phyloP scores from a whole-genome alignment of 2,329 filamentous ascomycete genomes.

The Epicoccum sorghinum region DNA sequence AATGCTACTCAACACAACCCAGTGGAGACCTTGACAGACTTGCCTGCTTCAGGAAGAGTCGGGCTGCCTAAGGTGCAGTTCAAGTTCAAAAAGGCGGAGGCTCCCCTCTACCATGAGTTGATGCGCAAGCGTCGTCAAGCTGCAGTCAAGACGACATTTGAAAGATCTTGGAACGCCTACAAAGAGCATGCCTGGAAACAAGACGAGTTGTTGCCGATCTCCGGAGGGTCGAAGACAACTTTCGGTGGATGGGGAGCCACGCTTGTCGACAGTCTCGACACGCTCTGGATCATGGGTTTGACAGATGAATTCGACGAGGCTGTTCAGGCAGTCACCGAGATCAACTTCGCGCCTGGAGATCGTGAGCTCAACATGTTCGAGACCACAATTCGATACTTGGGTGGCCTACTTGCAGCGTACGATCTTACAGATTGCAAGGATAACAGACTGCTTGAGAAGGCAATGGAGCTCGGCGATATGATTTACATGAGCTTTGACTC shows the following conservation, averaged over 20 bases:
- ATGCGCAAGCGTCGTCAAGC: conserved; percentile 68
- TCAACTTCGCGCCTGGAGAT: conserved; percentile 62
- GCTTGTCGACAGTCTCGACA: conserved; percentile 74
- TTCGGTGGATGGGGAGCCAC: conserved; percentile 92
- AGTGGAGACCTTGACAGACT: conserved; percentile 66
- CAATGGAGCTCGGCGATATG: conserved; percentile 65
- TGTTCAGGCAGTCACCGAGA: conserved; percentile 59
- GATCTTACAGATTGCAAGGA: conserved; percentile 63
- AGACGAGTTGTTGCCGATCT: conserved; percentile 79
- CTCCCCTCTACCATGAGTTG: conserved; percentile 42
- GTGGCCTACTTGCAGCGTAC: conserved; percentile 70
- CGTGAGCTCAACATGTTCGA: conserved; percentile 68
- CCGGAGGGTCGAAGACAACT: conserved; percentile 70
- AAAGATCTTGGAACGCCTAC: conserved; percentile 80
- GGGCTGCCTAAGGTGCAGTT: conserved; percentile 77
- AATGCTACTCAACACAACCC: conserved; percentile 21
- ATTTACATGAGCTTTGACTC: conserved; percentile 70
- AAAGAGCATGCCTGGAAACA: conserved; percentile 78
- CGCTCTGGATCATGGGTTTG: conserved; percentile 72
- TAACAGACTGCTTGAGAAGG: conserved; percentile 61
- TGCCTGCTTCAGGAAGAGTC: conserved; percentile 72
- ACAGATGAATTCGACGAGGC: conserved; percentile 67
- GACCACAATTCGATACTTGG: conserved; percentile 71
- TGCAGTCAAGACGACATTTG: conserved; percentile 73
- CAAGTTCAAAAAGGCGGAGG: conserved; percentile 61